Base-by-base conservation (phyloP, 169 alveolate genomes). In the Eimeria tenella region DNA sequence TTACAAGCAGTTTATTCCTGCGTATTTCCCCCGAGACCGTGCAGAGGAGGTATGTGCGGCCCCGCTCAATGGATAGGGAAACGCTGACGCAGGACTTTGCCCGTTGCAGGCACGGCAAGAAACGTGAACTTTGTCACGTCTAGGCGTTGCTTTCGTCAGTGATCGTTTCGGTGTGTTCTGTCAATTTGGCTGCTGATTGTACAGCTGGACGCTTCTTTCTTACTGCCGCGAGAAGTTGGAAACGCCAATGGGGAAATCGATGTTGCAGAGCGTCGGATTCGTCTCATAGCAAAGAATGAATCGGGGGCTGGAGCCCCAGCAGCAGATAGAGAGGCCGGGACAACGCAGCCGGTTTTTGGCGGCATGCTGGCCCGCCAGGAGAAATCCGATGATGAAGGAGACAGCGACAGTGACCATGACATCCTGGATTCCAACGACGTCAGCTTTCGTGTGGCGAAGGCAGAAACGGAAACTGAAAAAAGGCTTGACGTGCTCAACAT, bases 241-340 rank as follows among this genome's bases (percentile, higher is more conserved):
- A 31, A 60, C 77, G 90, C 55, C 15, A 19, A 4, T 56, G 90
- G 90, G 8, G 74, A 83, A 60, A 83, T 83, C 60, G 90, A 23
- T 10, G 79, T 83, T 6, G 90, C 77, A 60, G 90, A 56, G 63
- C 90, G 90, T 49, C 74, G 90, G 9, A 83, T 83, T 25, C 90
- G 79, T 42, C 13, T 83, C 11, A 50, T 42, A 23, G 42, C 11
- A 21, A 42, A 42, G 58, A 23, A 21, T 4, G 86, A 9, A 53
- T 25, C n/a, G 21, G 50, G 86, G 60, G 53, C 62, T 25, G 42
- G 23, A 21, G 86, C 17, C 58, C 13, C 86, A 10, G 58, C 13
- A 58, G 58, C 50, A 49, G 62, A 25, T 8, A 58, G n/a, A 23
- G 86, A 11, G 21, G 86, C 60, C 11, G 53, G 60, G 13, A 9